phyloP scores from a whole-genome alignment of 2,329 filamentous ascomycete genomes.

The Stachybotrys chlorohalonatus region DNA sequence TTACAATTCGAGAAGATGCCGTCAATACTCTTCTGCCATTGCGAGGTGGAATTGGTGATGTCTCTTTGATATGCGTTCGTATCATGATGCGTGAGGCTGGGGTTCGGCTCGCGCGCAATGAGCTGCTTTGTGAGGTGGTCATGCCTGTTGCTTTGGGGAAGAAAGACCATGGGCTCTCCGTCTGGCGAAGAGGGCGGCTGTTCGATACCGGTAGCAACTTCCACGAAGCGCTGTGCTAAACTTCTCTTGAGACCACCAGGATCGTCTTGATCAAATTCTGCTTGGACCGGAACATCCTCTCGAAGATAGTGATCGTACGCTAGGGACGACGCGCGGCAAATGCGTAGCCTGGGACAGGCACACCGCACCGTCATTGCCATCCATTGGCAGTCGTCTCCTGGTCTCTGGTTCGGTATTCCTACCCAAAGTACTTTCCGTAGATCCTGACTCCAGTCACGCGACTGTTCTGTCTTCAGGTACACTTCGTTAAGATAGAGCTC shows the following conservation, averaged over 20 bases:
- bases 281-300: conserved; percentile 17
- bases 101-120: conserved; percentile 12
- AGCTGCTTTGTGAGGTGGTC: conserved; percentile 16
- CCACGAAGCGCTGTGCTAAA: conserved; percentile 36
- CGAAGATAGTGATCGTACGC: conserved; percentile 31
- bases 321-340: conserved; percentile 34
- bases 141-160: conserved; percentile 15
- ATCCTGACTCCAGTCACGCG: conserved; percentile 21
- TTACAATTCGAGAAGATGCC: conserved; percentile 35
- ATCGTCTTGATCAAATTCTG: conserved; percentile 31
- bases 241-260: conserved; percentile 29
- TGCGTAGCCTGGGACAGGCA: conserved; percentile 22
- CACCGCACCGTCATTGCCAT: conserved; percentile 31
- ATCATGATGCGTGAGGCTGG: conserved; percentile 23
- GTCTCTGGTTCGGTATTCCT: conserved; percentile 32
- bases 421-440: conserved; percentile 31
- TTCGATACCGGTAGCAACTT: conserved; percentile 29
- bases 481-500: conserved; percentile 38
- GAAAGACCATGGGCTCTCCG: conserved; percentile 24
- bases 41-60: conserved; percentile 30
- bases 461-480: conserved; percentile 32
- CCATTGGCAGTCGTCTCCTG: conserved; percentile 27
- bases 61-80: conserved; percentile 25
- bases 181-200: conserved; percentile 24
- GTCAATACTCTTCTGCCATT: conserved; percentile 33